These are phyloP conservation scores for Trichoderma sp. DNA, from an alignment of 2,329 filamentous ascomycete species.

Conservation along the genomic window DNA sequence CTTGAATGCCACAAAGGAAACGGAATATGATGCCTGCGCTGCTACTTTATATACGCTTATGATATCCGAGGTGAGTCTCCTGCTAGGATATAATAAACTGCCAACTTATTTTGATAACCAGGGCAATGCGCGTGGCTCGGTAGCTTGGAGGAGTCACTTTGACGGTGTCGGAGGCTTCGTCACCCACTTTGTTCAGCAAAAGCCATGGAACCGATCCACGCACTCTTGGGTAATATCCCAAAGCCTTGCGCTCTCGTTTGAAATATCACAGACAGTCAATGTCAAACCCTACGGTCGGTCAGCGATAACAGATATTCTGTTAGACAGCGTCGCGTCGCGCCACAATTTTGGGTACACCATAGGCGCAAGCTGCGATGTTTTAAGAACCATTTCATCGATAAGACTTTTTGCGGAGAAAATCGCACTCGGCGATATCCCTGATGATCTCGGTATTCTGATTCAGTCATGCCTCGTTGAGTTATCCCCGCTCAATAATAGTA, in stretches of 20 bases:
- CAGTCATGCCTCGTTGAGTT: neutral
- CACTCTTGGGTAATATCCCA: conserved; percentile 17
- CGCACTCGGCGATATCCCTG: neutral
- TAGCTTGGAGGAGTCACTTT: conserved; percentile 6
- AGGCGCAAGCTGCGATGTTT: conserved; percentile 2
- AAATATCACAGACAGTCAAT: conserved; percentile 11
- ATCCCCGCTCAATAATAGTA: neutral
- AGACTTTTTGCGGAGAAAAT: neutral
- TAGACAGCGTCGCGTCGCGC: neutral
- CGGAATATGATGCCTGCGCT: conserved; percentile 9
- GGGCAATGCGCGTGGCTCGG: neutral
- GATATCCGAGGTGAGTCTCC: neutral
- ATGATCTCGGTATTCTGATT: neutral
- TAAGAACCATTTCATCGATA: conserved; percentile 2
- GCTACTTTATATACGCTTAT: conserved; percentile 9
- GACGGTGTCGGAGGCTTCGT: conserved; percentile 4
- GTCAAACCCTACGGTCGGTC: neutral
- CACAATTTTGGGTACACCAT: conserved; percentile 10
- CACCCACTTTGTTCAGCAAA: neutral
- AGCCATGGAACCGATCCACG: conserved; percentile 2
- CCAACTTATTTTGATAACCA: neutral
- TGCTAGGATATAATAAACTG: too few relatives aligned
- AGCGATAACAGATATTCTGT: neutral
- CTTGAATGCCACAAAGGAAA: neutral
- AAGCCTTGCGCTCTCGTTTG: conserved; percentile 7